Evolutionary conservation across 2,329 filamentous ascomycete species (phyloP).

Genomic region (Incumbomyces lentus): DNA sequence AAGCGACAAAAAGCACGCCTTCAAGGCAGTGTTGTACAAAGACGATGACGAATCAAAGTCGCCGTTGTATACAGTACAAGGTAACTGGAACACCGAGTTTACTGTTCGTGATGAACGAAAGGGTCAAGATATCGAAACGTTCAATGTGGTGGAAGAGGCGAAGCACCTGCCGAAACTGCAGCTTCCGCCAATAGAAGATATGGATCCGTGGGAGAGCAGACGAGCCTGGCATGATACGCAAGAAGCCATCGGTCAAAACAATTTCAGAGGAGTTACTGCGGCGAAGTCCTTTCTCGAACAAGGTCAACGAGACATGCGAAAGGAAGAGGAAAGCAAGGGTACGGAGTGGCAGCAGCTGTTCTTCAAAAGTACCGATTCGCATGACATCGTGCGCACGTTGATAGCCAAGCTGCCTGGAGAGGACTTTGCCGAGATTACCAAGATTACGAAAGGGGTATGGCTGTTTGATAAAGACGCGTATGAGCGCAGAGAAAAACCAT

Average conservation of each 20-base stretch:
- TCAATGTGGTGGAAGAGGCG: slow-evolving; percentile 47
- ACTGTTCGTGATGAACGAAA: slow-evolving; percentile 60
- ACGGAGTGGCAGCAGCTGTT: slow-evolving; percentile 73
- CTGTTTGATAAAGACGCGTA: not conserved
- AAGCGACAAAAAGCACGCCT: slow-evolving; percentile 25
- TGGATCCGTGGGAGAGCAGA: slow-evolving; percentile 79
- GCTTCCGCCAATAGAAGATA: slow-evolving; percentile 62
- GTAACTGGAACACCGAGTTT: slow-evolving; percentile 49
- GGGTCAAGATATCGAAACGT: slow-evolving; percentile 44
- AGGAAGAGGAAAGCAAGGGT: slow-evolving; percentile 63
- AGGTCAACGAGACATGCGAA: slow-evolving; percentile 66
- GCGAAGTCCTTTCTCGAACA: slow-evolving; percentile 90
- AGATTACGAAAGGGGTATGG: slow-evolving; percentile 3
- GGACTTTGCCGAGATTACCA: not conserved
- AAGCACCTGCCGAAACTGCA: slow-evolving; percentile 59
- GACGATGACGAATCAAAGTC: slow-evolving; percentile 5
- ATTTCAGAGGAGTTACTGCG: slow-evolving; percentile 67
- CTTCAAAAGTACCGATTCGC: slow-evolving; percentile 43
- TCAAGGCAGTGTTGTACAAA: slow-evolving; percentile 16
- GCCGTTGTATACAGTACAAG: slow-evolving; percentile 16
- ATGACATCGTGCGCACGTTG: not conserved
- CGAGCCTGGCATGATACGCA: slow-evolving; percentile 83
- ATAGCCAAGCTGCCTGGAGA: not conserved
- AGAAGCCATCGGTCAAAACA: slow-evolving; percentile 64
- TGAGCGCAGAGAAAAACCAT: slow-evolving; percentile 12